Base-by-base conservation (phyloP, 1,139 yeast genomes). In the Candida buenavistaensis region DNA sequence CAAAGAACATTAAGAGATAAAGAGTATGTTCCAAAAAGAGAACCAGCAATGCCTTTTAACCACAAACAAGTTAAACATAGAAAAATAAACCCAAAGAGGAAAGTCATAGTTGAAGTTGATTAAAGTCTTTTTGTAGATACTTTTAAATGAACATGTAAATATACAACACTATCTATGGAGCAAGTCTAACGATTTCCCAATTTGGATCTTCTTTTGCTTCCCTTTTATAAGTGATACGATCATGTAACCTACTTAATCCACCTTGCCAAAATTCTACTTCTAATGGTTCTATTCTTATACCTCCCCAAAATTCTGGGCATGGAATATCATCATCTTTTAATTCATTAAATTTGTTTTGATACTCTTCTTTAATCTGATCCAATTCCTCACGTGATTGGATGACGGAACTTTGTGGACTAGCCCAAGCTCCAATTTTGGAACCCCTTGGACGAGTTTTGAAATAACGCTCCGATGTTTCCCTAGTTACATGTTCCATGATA, bases 221-320 rank as follows among this genome's bases (percentile, higher is more conserved):
- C 53, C 94, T 72, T 45, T 75, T 73, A 59, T 74, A 92, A n/a
- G 80, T 76, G 38, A 89, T 69, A 51, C 98, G 75, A 60, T 92
- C 99, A 58, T 92, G 98, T 39, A 90, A 70, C 57, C 99, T 76
- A 52, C 87, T 84, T 40, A 78, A 73, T 43, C 98, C 78, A 12
- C 98, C 98, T 63, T 92, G 97, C 97, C 97, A 92, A 55, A 92
- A 92, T 62, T 92, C 98, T 48, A 92, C 76, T 54, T 88, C 96
- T 36, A 86, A 64, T 2, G 99, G 98, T 29, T 83, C 80, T 20
- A 92, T 73, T 51, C 96, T 72, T 36, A 92, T 59, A 2, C 98
- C 98, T 33, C 98, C 98, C 98, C 98, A 92, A 56, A 70, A 80
- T 21, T 86, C 89, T 13, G 98, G 98, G 49, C 96, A 85, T 19